phyloP scores from a whole-genome alignment of 1,284 basidiomycete genomes.

The Golubevia pallescens region DNA sequence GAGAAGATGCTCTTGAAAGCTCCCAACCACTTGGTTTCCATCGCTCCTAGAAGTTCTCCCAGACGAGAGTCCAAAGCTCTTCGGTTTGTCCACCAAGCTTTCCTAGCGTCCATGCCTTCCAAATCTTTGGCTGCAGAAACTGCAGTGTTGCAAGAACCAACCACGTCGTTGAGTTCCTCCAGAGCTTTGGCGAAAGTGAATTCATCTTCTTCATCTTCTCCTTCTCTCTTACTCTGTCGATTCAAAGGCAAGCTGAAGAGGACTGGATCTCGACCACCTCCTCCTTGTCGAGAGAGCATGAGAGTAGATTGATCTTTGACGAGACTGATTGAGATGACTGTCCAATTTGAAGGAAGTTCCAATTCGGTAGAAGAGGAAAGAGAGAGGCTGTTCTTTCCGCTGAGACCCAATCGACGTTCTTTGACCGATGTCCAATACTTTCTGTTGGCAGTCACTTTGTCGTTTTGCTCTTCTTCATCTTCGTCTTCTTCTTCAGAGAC shows the following conservation, averaged over 20 bases:
- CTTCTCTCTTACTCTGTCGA: conserved; percentile 77
- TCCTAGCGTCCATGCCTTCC: conserved; percentile 71
- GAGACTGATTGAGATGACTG: conserved; percentile 81
- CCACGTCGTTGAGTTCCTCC: conserved; percentile 78
- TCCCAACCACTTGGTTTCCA: conserved; percentile 96
- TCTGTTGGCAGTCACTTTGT: too few relatives aligned
- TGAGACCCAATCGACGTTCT: too few relatives aligned
- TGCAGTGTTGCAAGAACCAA: conserved; percentile 77
- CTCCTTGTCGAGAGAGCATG: conserved; percentile 77
- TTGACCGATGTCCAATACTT: too few relatives aligned
- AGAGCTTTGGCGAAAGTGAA: conserved; percentile 79
- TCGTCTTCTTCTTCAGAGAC: too few relatives aligned
- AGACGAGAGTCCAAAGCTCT: conserved; percentile 78
- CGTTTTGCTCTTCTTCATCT: too few relatives aligned
- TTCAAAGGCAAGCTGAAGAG: conserved; percentile 82
- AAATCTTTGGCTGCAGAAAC: conserved; percentile 78
- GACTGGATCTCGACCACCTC: conserved; percentile 6
- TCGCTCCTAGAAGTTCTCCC: conserved; percentile 76
- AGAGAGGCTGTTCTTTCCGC: too few relatives aligned
- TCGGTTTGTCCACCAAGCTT: conserved; percentile 85
- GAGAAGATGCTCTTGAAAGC: conserved; percentile 75
- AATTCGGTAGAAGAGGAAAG: too few relatives aligned
- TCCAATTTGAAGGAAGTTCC: conserved; percentile 78
- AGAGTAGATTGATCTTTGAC: conserved; percentile 82
- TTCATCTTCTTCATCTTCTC: conserved; percentile 75